Evolutionary conservation across 108 stramenopile genomes (phyloP).

Genomic region (Nitzschia inconspicua): DNA sequence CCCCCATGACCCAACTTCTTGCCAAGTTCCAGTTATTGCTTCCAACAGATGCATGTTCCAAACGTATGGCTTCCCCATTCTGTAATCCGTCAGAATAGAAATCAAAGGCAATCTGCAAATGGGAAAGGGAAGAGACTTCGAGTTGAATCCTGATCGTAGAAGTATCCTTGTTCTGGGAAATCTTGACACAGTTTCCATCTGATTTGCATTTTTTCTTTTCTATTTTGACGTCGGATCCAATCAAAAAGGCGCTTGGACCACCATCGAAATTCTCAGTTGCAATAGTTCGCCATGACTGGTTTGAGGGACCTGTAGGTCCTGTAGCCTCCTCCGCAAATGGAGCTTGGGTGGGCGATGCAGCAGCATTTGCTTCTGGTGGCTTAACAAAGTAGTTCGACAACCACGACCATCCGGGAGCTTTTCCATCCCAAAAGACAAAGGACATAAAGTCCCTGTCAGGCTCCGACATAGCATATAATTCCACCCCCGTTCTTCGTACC

Average conservation of each 20-base stretch:
- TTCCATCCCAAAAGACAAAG: constrained; percentile 15
- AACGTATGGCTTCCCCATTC: background rate
- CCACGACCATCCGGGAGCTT: no score
- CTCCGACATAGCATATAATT: constrained; percentile 21
- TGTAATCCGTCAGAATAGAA: background rate
- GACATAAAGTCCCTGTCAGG: constrained; percentile 22
- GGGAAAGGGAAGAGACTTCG: no score
- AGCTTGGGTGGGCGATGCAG: no score
- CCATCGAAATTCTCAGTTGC: background rate
- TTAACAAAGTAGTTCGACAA: no score
- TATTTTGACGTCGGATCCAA: no score
- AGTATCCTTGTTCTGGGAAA: no score
- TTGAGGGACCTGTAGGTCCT: no score
- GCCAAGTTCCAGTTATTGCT: background rate
- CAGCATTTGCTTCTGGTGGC: no score
- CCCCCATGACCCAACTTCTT: background rate
- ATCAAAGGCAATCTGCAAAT: background rate
- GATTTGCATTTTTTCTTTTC: no score
- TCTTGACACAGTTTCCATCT: no score
- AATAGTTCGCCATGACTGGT: background rate
- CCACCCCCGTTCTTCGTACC: constrained; percentile 26
- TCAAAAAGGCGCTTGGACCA: background rate
- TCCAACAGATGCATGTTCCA: background rate
- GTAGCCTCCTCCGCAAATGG: no score
- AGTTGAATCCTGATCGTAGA: no score